Base-by-base conservation (phyloP, 768 basidiomycete genomes). In the Mycena filopes region DNA sequence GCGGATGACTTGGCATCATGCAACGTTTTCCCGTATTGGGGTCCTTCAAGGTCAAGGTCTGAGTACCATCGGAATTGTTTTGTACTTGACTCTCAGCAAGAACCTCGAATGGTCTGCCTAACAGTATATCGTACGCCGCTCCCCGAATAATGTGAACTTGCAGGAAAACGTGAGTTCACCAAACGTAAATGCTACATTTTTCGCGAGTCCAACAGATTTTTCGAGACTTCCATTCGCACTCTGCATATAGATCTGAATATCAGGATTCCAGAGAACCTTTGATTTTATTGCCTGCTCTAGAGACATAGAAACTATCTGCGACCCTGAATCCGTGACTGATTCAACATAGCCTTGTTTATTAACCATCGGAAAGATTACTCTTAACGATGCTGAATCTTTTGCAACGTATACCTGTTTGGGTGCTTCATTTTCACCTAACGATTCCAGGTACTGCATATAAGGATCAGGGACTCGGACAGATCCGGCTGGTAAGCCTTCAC, bases 41-140 rank as follows among this genome's bases (percentile, higher is more conserved):
- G 63, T 77, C 70, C 11, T 25, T 65, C 0, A 79, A 31, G 0
- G 73, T 74, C 1, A 79, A 50, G 0, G 55, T 60, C 49, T 73
- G 69, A 33, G 33, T 33, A 12, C 33, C 33, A 33, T 33, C 33
- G 7, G 6, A 12, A 12, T 33, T 33, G 33, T 33, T 33, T 12
- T 33, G 33, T 7, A 33, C 33, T 33, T 12, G 7, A 6, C 57
- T 75, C 21, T 56, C 47, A 0, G 74, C 74, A 0, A 77, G 20
- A 0, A 71, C 64, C 51, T 76, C 73, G 55, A 79, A 77, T 0
- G 78, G 76, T 25, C 76, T 40, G 4, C 77, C 76, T 2, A 79
- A 36, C 2, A 78, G 41, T 3, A 77, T 66, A 5, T 68, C 64
- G 43, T 78, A 78, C 0, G 76, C 69, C 0, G 71, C 68, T 1